These are phyloP conservation scores for Hevea brasiliensis DNA, from an alignment of 345 rosid species.

Conservation along the genomic window DNA sequence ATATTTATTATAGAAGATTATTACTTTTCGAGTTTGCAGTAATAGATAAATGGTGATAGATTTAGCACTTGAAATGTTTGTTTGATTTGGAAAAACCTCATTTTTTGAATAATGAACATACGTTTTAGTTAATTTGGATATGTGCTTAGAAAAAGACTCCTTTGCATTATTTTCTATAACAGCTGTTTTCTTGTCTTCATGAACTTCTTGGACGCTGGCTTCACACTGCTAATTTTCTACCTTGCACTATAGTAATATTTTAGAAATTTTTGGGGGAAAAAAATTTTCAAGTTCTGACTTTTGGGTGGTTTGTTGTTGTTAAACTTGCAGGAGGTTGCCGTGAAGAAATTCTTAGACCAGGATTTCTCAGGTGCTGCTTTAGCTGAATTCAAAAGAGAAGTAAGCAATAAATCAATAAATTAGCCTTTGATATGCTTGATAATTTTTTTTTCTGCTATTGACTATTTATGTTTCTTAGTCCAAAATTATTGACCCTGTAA, in stretches of 20 bases:
- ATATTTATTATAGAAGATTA: no score
- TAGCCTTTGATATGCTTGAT: slow-evolving; percentile 10
- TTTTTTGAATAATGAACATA: background rate
- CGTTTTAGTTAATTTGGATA: background rate
- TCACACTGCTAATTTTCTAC: background rate
- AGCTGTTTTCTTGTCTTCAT: no score
- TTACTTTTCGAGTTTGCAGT: background rate
- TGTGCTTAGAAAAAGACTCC: background rate
- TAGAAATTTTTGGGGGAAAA: background rate
- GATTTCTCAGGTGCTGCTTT: slow-evolving; percentile 98
- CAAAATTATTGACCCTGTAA: slow-evolving; percentile 3
- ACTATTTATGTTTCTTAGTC: slow-evolving; percentile 1
- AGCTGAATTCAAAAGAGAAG: slow-evolving; percentile 96
- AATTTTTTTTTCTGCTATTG: background rate
- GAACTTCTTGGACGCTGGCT: slow-evolving; percentile 11
- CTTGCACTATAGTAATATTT: background rate
- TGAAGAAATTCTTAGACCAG: slow-evolving; percentile 98
- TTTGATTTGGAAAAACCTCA: background rate
- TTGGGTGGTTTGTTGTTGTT: slow-evolving; percentile 33
- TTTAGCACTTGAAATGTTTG: background rate
- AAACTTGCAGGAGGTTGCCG: slow-evolving; percentile 88
- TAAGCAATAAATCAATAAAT: slow-evolving; percentile 48
- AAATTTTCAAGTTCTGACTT: slow-evolving; percentile 13
- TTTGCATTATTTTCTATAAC: background rate
- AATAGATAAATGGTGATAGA: background rate